phyloP scores from a whole-genome alignment of 495 filamentous ascomycete genomes.

The Penicillium maclennaniae region DNA sequence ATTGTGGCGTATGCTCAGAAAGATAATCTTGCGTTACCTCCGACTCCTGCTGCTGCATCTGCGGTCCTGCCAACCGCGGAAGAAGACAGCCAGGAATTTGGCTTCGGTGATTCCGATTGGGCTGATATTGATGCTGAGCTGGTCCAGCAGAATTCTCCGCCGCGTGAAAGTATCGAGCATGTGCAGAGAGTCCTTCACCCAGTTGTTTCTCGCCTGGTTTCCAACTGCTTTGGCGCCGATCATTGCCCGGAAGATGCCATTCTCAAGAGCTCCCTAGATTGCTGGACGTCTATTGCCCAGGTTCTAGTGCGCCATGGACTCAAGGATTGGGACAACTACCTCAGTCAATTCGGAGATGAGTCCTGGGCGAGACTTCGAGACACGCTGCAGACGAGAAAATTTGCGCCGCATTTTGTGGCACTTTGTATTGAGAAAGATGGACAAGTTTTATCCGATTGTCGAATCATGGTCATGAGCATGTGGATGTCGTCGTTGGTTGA shows the following conservation, averaged over 20 bases:
- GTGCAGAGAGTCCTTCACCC: conserved; percentile 47
- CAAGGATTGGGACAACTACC: conserved; percentile 55
- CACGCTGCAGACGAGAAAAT: conserved; percentile 63
- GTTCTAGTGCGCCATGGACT: conserved; percentile 41
- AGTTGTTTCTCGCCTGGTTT: conserved; percentile 54
- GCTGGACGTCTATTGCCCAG: conserved; percentile 57
- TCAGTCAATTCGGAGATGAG: conserved; percentile 51
- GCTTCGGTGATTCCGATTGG: conserved; percentile 47
- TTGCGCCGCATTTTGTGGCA: conserved; percentile 58
- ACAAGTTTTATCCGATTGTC: conserved; percentile 41
- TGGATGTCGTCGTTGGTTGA: conserved; percentile 64
- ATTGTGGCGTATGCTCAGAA: conserved; percentile 37
- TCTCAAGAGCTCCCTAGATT: conserved; percentile 52
- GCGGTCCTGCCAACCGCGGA: conserved; percentile 21
- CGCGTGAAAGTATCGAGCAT: conserved; percentile 29
- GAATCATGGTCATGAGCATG: conserved; percentile 45
- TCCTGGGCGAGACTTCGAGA: conserved; percentile 61
- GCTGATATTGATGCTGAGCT: conserved; percentile 51
- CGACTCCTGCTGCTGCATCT: conserved; percentile 8
- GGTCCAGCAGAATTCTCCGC: conserved; percentile 26
- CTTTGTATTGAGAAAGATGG: conserved; percentile 49
- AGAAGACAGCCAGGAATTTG: conserved; percentile 75
- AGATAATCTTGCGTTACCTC: conserved; percentile 18
- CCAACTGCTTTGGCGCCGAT: conserved; percentile 67
- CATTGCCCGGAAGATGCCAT: conserved; percentile 53